Base-by-base conservation (phyloP, 2,329 filamentous ascomycete genomes). In the Trichocomaceae sp. region DNA sequence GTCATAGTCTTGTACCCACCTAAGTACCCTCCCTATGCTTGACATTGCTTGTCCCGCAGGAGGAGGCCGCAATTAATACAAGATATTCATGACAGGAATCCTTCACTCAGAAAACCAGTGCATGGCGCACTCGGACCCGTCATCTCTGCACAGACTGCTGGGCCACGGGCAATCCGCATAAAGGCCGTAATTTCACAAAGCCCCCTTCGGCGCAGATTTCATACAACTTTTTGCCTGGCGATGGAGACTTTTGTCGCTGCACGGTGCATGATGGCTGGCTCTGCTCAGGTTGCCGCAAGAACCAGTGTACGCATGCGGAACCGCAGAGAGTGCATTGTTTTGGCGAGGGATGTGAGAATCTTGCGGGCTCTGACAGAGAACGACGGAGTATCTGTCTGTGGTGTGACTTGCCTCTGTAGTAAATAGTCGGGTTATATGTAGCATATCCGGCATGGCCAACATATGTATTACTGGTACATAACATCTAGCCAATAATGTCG, bases 331-430 rank as follows among this genome's bases (percentile, higher is more conserved):
- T 49, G 26, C 22, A 31, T 15, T 68, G 66, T 46, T 59, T 62
- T 42, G 66, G 64, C 17, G 55, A 64, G 42, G 61, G 57, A 15
- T 68, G 66, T 31, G 15, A 41, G 15, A 57, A 54, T 33, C 35
- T 52, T 6, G 55, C 61, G 5, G 64, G 63, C 3, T 44, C 55
- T n/a, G 63, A 62, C 39, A 60, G 60, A 29, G 64, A 66, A 22
- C 54, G 61, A 29, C 55, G 64, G n/a, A 60, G 64, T 33, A 62
- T 68, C 19, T 68, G 66, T 56, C 57, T 68, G 3, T 68, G 66
- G 66, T 68, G 66, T 50, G 56, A 64, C 56, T 60, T 63, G 49
- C 60, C 61, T 13, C 37, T 47, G 23, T 26, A 26, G 23, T 26
- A n/a, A n/a, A 5, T 47, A 9, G 23, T 26, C 23, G 8, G n/a